phyloP scores from a whole-genome alignment of 2,329 filamentous ascomycete species.

The Metarhizium humberi region DNA sequence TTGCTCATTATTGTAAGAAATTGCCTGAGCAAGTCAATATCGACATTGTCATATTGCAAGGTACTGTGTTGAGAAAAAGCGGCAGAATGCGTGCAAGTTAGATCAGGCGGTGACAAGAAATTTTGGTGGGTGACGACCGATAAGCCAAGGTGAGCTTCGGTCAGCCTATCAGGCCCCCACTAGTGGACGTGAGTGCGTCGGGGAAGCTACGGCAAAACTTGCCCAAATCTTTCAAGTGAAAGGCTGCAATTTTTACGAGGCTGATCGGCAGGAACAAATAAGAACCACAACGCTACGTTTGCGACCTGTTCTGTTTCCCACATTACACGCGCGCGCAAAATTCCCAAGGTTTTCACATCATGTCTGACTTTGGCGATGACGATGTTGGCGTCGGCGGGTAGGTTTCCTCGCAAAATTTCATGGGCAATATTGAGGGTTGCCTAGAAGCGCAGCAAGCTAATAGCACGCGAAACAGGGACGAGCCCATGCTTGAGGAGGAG shows the following conservation, averaged over 20 bases:
- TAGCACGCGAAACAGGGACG: constrained; percentile 40
- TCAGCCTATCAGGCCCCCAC: not conserved
- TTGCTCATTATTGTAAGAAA: constrained; percentile 20
- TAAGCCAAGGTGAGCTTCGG: not conserved
- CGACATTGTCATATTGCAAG: constrained; percentile 1
- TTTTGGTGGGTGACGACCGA: constrained; percentile 20
- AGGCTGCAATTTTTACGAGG: constrained; percentile 21
- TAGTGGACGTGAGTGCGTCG: constrained; percentile 7
- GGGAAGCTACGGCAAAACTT: constrained; percentile 22
- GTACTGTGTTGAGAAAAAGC: not conserved
- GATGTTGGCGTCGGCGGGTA: constrained; percentile 50
- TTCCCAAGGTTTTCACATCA: constrained; percentile 23
- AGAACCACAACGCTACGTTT: not conserved
- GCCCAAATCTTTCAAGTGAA: constrained; percentile 12
- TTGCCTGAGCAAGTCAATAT: not conserved
- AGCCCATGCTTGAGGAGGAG: constrained; percentile 65
- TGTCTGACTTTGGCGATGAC: constrained; percentile 69
- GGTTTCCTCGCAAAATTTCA: constrained; percentile 18
- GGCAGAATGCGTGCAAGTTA: constrained; percentile 23
- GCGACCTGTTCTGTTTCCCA: not conserved
- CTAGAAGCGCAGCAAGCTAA: not conserved
- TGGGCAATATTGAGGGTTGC: not conserved
- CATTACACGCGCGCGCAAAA: not conserved
- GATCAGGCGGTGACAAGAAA: constrained; percentile 20
- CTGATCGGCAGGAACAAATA: not conserved